Evolutionary conservation across 108 stramenopile species (phyloP).

Genomic region (Cyclotella atomus): DNA sequence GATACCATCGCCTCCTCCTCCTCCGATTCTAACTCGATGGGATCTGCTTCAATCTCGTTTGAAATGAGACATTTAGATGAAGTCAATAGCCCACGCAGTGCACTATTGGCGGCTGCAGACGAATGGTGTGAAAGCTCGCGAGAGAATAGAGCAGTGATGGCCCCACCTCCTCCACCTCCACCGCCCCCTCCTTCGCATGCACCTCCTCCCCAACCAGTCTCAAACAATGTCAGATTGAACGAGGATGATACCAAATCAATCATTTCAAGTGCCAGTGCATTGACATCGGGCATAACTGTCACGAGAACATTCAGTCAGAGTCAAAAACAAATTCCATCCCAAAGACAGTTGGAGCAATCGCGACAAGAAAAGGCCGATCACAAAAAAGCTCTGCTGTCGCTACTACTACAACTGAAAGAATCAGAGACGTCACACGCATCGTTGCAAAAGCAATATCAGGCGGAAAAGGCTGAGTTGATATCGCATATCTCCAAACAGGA

Average conservation of each 20-base stretch:
- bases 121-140: background rate
- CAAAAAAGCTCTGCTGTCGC: conserved; percentile 23
- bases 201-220: background rate
- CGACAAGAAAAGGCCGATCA: background rate
- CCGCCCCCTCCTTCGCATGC: background rate
- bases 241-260: background rate
- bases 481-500: conserved; percentile 10
- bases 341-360: background rate
- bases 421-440: conserved; percentile 2
- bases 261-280: background rate
- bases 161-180: background rate
- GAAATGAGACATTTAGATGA: conserved; percentile 5
- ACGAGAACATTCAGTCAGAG: background rate
- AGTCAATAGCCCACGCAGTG: background rate
- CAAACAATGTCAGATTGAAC: conserved; percentile 1
- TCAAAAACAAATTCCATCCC: background rate
- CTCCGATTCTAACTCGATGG: background rate
- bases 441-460: background rate
- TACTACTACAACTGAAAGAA: conserved; percentile 29
- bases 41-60: background rate
- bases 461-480: conserved; percentile 2
- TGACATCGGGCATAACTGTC: background rate
- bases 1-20: conserved; percentile 1
- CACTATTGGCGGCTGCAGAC: background rate
- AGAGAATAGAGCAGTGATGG: background rate